Evolutionary conservation across 371 early-diverging fungal genomes (phyloP).

Genomic region (Homolaphlyctis polyrhiza): DNA sequence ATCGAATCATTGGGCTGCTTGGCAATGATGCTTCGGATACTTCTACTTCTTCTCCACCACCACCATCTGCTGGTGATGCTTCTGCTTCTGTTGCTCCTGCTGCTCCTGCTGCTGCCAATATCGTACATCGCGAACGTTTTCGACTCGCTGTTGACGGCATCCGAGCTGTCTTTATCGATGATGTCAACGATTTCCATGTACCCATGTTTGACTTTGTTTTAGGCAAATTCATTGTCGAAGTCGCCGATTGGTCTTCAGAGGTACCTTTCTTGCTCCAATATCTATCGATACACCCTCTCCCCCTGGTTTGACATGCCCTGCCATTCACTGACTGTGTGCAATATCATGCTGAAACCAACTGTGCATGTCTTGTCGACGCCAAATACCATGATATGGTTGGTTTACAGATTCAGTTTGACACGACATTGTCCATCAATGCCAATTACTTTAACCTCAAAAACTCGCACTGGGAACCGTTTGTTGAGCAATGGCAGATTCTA

Average conservation of each 20-base stretch:
- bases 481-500: constrained; percentile 79
- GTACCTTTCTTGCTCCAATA: constrained; percentile 21
- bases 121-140: no score
- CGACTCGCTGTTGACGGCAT: constrained; percentile 48
- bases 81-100: constrained; percentile 31
- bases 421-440: constrained; percentile 63
- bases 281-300: background rate
- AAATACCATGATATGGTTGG: background rate
- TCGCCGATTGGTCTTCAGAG: constrained; percentile 81
- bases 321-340: background rate
- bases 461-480: constrained; percentile 96
- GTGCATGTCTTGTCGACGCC: background rate
- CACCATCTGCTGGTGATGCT: background rate
- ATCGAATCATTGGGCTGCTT: constrained; percentile 43
- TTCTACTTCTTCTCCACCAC: background rate
- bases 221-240: constrained; percentile 70
- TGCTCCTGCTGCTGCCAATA: no score
- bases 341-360: background rate
- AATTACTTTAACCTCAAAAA: constrained; percentile 94
- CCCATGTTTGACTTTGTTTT: constrained; percentile 86
- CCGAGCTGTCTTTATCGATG: constrained; percentile 85
- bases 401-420: constrained; percentile 62
- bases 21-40: background rate
- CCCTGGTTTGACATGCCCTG: no score
- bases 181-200: constrained; percentile 71